Conservation (phyloP, 371 early-diverging fungal species). For the Mortierella sp. region DNA sequence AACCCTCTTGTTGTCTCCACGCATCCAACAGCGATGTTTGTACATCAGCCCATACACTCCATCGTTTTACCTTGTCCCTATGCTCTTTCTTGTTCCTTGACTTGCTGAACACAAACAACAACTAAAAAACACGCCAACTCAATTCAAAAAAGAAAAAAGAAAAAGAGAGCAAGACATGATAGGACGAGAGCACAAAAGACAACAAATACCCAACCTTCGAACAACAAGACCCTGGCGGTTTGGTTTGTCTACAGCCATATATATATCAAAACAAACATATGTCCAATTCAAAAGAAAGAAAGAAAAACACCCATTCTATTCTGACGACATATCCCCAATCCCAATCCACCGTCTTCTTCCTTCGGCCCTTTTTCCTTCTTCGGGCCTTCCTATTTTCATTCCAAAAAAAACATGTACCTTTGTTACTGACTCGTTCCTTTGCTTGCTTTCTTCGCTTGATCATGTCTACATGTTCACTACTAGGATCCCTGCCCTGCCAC, state of each 20-base stretch:
- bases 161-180: background rate
- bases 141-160: background rate
- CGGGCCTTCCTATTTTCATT: background rate
- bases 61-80: background rate
- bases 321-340: conserved; percentile 2
- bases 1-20: background rate
- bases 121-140: background rate
- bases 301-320: background rate
- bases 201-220: background rate
- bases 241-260: background rate
- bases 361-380: background rate
- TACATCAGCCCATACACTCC: conserved; percentile 1
- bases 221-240: background rate
- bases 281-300: background rate
- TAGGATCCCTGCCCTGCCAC: conserved; percentile 3
- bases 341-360: background rate
- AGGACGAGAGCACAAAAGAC: conserved; percentile 4
- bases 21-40: background rate
- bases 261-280: background rate
- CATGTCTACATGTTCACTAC: too few species aligned
- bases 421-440: background rate
- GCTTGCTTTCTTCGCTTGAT: background rate
- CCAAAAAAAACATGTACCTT: background rate
- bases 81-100: background rate
- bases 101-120: background rate